phyloP scores from a whole-genome alignment of 495 filamentous ascomycete species.

The Tuber umbilicatum region DNA sequence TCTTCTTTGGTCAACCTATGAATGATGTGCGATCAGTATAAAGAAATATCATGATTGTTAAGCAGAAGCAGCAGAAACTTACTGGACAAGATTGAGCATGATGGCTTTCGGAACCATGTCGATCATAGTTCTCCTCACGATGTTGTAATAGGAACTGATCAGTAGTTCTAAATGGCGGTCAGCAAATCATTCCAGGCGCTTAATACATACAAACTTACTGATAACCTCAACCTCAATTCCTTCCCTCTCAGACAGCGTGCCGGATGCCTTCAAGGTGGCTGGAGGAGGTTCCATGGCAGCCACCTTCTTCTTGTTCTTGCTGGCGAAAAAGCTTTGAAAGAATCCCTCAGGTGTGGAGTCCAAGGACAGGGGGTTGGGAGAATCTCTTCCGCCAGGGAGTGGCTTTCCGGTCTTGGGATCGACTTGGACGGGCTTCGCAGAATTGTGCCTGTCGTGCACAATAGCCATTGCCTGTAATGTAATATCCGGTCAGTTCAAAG shows the following conservation, averaged over 20 bases:
- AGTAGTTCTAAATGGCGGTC: conserved; percentile 63
- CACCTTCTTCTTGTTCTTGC: conserved; percentile 99
- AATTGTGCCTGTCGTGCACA: conserved; percentile 79
- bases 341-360: conserved; percentile 64
- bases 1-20: conserved; percentile 86
- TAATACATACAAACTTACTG: conserved; percentile 57
- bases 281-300: conserved; percentile 97
- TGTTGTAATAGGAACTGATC: conserved; percentile 95
- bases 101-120: conserved; percentile 99
- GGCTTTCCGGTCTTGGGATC: conserved; percentile 99
- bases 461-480: conserved; percentile 78
- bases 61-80: conserved; percentile 45
- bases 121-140: conserved; percentile 96
- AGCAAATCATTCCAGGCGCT: conserved; percentile 19
- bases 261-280: conserved; percentile 84
- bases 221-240: conserved; percentile 95
- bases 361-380: conserved; percentile 53
- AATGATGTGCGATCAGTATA: conserved; percentile 15
- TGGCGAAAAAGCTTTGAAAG: conserved; percentile 95
- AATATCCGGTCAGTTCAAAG: conserved; percentile 20
- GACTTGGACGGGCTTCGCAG: conserved; percentile 83
- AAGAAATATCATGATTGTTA: conserved; percentile 1
- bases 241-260: conserved; percentile 85
- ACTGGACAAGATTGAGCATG: conserved; percentile 95
- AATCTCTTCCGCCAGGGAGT: conserved; percentile 61